phyloP scores from a whole-genome alignment of 106 monocot species.

The Cymbidium sinense region DNA sequence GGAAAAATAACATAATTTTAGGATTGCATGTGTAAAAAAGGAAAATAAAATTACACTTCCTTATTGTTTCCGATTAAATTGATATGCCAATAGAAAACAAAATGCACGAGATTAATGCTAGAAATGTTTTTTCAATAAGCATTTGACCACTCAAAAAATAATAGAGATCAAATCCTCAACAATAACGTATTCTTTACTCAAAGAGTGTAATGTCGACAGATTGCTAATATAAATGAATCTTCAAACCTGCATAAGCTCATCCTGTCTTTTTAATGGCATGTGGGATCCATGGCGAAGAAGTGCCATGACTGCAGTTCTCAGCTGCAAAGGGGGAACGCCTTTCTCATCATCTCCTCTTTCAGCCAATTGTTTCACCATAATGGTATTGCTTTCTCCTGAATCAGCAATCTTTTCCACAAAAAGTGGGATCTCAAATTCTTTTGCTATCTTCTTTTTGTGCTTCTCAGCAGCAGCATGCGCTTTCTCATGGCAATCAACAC shows the following conservation, averaged over 20 bases:
- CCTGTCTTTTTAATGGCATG: slow-evolving; percentile 64
- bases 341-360: slow-evolving; percentile 17
- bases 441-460: slow-evolving; percentile 75
- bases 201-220: not conserved
- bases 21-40: no score
- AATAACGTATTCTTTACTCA: not conserved
- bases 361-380: slow-evolving; percentile 16
- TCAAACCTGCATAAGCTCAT: slow-evolving; percentile 65
- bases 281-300: slow-evolving; percentile 78
- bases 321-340: slow-evolving; percentile 84
- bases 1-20: no score
- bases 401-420: slow-evolving; percentile 74
- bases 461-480: slow-evolving; percentile 91
- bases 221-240: not conserved
- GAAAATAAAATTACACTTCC: not conserved
- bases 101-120: not conserved
- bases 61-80: not conserved
- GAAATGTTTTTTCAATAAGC: not conserved
- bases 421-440: slow-evolving; percentile 73
- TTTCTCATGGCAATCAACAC: slow-evolving; percentile 96
- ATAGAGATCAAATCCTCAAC: not conserved
- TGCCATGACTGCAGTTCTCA: slow-evolving; percentile 94
- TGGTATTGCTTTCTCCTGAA: slow-evolving; percentile 39
- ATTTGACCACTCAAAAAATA: not conserved
- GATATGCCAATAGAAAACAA: not conserved